Base-by-base conservation (phyloP, 345 rosid genomes). In the Melaleuca alternifolia region DNA sequence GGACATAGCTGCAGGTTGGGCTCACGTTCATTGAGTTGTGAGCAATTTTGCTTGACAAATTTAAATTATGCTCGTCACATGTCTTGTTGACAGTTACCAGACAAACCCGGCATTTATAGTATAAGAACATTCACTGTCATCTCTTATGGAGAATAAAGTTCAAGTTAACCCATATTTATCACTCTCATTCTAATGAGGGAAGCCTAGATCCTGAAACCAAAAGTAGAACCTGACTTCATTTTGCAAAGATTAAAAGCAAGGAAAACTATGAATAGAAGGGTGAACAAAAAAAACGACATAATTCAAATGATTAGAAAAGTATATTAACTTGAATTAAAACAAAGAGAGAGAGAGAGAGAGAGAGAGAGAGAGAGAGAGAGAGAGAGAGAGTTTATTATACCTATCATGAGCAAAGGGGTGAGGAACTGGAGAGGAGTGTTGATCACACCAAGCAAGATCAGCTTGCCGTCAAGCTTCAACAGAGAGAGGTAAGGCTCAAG, bases 371-470 rank as follows among this genome's bases (percentile, higher is more conserved):
- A 50, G 51, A 50, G 51, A 51, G 18, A 51, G 81, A 71, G 48
- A 37, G 79, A 18, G 26, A 8, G n/a, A 8, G 50, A 46, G 1
- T 71, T 18, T 71, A 1, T 37, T 94, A 91, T 51, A 97, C 99
- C 98, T 52, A 91, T 94, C 96, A 97, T 95, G 54, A 96, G 87
- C 93, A 94, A 87, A 37, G 99, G 99, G 6, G 90, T 52, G 21
- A 96, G 87, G 79, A 97, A 97, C 88, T 94, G 96, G 83, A 95
- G 87, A 76, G 99, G 99, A 46, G 96, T 84, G 85, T 82, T 94
- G 75, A 96, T 95, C 24, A 93, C 98, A 83, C 99, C 99, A 89
- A 92, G 89, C 93, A 97, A 90, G 88, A 97, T 94, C 88, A 97
- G 89, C 87, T 96, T 96, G 14, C 99, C 99, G 85, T 97, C 95